These are phyloP conservation scores for Neoboletus magnificus DNA, from an alignment of 768 basidiomycete species.

Conservation along the genomic window DNA sequence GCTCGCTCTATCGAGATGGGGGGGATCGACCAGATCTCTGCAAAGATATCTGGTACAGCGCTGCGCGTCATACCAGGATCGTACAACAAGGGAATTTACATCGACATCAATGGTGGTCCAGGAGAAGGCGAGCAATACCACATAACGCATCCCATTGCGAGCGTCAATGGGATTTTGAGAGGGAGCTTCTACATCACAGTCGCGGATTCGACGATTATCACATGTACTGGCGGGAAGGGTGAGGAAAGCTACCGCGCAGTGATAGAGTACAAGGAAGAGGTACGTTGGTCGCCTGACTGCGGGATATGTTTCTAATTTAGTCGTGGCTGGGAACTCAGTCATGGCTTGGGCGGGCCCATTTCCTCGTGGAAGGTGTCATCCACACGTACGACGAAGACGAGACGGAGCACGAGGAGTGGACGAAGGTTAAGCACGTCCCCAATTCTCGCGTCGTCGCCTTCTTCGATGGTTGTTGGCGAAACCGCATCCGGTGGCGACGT, in stretches of 20 bases:
- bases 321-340: constrained; percentile 41
- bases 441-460: constrained; percentile 68
- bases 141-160: constrained; percentile 85
- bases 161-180: constrained; percentile 88
- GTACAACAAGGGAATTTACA: constrained; percentile 85
- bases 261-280: constrained; percentile 96
- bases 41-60: constrained; percentile 85
- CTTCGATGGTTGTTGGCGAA: constrained; percentile 88
- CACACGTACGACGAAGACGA: constrained; percentile 73
- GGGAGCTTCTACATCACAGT: constrained; percentile 92
- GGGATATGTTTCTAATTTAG: background rate
- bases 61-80: constrained; percentile 80
- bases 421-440: constrained; percentile 88
- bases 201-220: constrained; percentile 73
- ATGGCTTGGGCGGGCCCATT: constrained; percentile 88
- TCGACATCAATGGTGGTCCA: constrained; percentile 68
- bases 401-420: constrained; percentile 66
- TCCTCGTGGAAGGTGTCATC: constrained; percentile 83
- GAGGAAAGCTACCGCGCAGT: constrained; percentile 70
- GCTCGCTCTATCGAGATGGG: constrained; percentile 63
- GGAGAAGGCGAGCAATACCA: constrained; percentile 81
- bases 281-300: constrained; percentile 34
- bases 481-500: constrained; percentile 75
- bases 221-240: constrained; percentile 67
- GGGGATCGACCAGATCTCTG: constrained; percentile 92